Percentiles rank a stretch among this genome's conserved stretches.
Conservation (phyloP, 169 alveolate genomes). For the Cryptosporidium tyzzeri region DNA sequence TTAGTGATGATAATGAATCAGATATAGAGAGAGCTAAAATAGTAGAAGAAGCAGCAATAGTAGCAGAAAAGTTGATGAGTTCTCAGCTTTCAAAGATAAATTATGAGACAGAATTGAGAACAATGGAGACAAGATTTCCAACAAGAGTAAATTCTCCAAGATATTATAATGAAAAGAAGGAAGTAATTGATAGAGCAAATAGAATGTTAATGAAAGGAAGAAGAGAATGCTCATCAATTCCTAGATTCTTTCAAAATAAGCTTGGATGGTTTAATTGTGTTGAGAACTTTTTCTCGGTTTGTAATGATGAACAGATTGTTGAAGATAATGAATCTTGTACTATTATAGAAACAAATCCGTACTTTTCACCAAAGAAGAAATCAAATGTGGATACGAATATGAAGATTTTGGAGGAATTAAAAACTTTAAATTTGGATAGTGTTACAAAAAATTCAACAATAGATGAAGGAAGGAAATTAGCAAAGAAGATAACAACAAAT, state of each 20-base stretch:
- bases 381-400: neutral
- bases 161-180: constrained; percentile 52
- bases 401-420: neutral
- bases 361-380: constrained; percentile 3
- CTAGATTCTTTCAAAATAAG: constrained; percentile 7
- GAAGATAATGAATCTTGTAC: constrained; percentile 2
- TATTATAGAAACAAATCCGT: neutral
- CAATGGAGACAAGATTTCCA: constrained; percentile 70
- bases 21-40: constrained; percentile 61
- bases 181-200: constrained; percentile 61
- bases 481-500: neutral
- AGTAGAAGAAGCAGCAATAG: constrained; percentile 49
- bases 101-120: constrained; percentile 47
- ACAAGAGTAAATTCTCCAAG: constrained; percentile 73
- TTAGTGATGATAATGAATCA: constrained; percentile 42
- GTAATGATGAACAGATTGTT: constrained; percentile 37
- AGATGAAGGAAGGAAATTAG: neutral
- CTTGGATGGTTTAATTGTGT: constrained; percentile 31
- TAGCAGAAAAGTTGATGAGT: constrained; percentile 67
- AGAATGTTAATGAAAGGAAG: constrained; percentile 9
- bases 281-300: constrained; percentile 29
- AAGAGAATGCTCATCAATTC: constrained; percentile 1
- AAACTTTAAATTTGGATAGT: neutral
- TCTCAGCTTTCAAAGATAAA: constrained; percentile 41
- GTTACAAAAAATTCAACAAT: neutral